phyloP scores from a whole-genome alignment of 148 eudicot species.

The Vaccinium corymbosum region DNA sequence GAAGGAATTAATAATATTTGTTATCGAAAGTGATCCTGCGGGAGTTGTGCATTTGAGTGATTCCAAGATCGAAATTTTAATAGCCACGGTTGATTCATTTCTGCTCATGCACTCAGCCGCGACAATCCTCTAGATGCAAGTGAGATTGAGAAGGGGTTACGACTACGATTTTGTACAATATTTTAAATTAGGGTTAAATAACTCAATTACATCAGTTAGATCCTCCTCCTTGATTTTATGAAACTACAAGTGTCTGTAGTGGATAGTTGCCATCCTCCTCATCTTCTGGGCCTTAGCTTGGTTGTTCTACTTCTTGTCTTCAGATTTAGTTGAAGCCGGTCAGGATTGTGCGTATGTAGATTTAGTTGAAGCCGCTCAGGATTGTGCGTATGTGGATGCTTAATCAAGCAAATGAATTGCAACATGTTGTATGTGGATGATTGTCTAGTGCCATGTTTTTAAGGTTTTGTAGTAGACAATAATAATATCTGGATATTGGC shows the following conservation, averaged over 20 bases:
- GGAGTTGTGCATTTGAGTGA: not conserved
- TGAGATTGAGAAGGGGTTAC: conserved; percentile 9
- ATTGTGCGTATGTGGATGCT: not conserved
- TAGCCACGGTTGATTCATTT: not conserved
- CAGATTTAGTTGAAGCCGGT: not conserved
- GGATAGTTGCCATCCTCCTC: not conserved
- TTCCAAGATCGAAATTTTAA: not conserved
- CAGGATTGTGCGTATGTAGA: not conserved
- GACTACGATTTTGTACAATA: not conserved
- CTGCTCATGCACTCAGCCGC: conserved; percentile 7
- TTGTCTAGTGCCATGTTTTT: not conserved
- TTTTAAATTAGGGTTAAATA: not conserved
- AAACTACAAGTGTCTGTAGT: not conserved
- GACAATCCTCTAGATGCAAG: not conserved
- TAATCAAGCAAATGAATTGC: conserved; percentile 5
- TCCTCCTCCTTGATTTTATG: not conserved
- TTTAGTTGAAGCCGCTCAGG: not conserved
- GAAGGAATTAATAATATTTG: not conserved
- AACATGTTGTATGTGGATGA: conserved; percentile 10
- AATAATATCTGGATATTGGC: not conserved
- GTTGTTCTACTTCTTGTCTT: not conserved
- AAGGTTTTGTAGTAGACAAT: not conserved
- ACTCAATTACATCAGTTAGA: not conserved
- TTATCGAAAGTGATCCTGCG: not conserved
- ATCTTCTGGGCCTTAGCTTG: not conserved